Base-by-base conservation (phyloP, 2,329 filamentous ascomycete species). In the Fusarium dimerum region DNA sequence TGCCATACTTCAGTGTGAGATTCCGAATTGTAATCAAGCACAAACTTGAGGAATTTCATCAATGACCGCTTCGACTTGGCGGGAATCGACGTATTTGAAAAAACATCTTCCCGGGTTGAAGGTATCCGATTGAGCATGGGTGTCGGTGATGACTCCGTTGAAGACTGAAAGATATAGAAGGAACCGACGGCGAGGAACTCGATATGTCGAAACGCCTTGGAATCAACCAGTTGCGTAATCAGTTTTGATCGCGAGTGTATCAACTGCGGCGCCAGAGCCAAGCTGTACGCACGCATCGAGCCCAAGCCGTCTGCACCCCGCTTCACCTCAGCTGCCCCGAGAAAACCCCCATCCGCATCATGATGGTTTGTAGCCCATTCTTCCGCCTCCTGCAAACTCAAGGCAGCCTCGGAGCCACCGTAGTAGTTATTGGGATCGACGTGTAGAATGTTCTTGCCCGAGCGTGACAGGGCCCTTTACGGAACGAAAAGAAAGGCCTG, bases 41-140 rank as follows among this genome's bases (percentile, higher is more conserved):
- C 88, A 68, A 94, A 93, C 70, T 93, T 92, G 65, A 97, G 80
- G 65, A 97, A 95, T 71, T 95, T 96, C 88, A 97, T 96, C 65
- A 97, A 73, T 10, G 83, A 82, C 48, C 93, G 86, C 75, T 97
- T 97, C 6, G 90, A 85, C 59, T 88, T 88, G 60, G 88, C 81
- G 43, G 90, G 84, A 51, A 97, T 89, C 20, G 80, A 79, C 36
- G 83, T 83, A 68, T 91, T 88, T 44, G 87, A 83, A 70, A 97
- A 97, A 42, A 97, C 85, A 73, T 97, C 93, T 74, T 99, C 93
- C 60, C 93, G 85, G 29, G 89, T 92, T 57, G 89, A 92, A 1
- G 94, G 93, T 46, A 97, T 89, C 51, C 88, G 88, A 47, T 80
- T 76, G 36, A 96, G 75, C 9, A 62, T 63, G 12, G 72, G 64